Base-by-base conservation (phyloP, 1,284 basidiomycete genomes). In the Apiotrichum gamsii region DNA sequence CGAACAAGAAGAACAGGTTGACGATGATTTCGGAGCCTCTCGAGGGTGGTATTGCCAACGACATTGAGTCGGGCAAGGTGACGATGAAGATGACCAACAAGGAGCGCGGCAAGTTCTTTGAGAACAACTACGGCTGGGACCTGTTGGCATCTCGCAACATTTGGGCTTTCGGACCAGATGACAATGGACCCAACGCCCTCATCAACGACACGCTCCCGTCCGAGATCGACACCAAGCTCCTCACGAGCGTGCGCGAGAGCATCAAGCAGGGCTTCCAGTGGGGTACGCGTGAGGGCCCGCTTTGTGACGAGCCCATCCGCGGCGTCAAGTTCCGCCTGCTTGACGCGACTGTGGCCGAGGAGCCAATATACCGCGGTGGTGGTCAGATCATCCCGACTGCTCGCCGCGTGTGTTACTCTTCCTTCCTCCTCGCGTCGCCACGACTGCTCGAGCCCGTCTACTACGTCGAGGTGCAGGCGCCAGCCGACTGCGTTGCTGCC, bases 201-300 rank as follows among this genome's bases (percentile, higher is more conserved):
- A 76, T 98, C 59, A 94, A 99, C 70, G 95, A 98, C 67, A 97
- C 95, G 1, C 74, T 98, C 38, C 94, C 95, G 4, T 89, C 86
- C 15, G 90, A 96, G 75, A 80, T 93, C 39, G 94, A 99, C 75
- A 96, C 96, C 74, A 95, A 91, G 72, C 64, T 90, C 51, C 74
- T 99, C 47, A 82, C 81, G 30, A 83, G 84, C 14, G 88, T 97
- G 43, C 91, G 85, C 72, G 94, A 98, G 61, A 86, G 90, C 59
- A 85, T 98, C 65, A 94, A 90, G 74, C 95, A 98, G 74, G 95
- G 95, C 28, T 99, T 98, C 83, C 95, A 96, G 69, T 98, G 95
- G 95, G 95, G 89, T 47, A 84, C 94, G 40, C 79, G 94, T 37
- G 95, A 99, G 76, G 95, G 95, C 1, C 95, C 95, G 18, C 68